Conservation (phyloP, 345 rosid genomes). For the Moricandia arvensis region DNA sequence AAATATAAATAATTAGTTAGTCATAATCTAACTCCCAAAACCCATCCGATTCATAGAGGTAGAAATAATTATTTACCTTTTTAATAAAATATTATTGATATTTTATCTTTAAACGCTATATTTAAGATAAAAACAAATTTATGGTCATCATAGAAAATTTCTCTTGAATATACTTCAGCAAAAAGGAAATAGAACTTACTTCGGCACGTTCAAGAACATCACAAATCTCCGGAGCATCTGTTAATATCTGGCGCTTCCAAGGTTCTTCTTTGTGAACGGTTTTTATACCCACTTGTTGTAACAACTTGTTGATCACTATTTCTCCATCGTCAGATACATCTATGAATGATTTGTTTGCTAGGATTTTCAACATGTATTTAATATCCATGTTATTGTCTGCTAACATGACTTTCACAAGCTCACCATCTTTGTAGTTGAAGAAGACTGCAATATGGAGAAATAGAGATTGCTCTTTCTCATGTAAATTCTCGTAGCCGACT, state of each 20-base stretch:
- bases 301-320: conserved; percentile 1
- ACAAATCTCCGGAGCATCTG: not conserved
- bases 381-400: not conserved
- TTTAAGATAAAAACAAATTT: no score
- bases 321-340: not conserved
- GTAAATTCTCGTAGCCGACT: not conserved
- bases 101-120: no score
- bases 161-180: no score
- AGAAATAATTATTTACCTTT: no score
- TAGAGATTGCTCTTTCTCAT: not conserved
- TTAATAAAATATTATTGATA: no score
- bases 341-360: conserved; percentile 1
- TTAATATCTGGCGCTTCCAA: not conserved
- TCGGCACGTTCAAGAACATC: not conserved
- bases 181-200: conserved; percentile 23
- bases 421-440: not conserved
- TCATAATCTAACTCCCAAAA: no score
- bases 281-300: not conserved
- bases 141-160: no score
- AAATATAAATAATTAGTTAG: no score
- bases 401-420: not conserved
- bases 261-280: not conserved
- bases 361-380: not conserved
- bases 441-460: conserved; percentile 21
- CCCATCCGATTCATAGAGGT: no score